Percentiles rank a stretch among this genome's conserved stretches.
These are phyloP conservation scores for Periconia sp. DNA, from an alignment of 2,329 filamentous ascomycete species.

Conservation along the genomic window DNA sequence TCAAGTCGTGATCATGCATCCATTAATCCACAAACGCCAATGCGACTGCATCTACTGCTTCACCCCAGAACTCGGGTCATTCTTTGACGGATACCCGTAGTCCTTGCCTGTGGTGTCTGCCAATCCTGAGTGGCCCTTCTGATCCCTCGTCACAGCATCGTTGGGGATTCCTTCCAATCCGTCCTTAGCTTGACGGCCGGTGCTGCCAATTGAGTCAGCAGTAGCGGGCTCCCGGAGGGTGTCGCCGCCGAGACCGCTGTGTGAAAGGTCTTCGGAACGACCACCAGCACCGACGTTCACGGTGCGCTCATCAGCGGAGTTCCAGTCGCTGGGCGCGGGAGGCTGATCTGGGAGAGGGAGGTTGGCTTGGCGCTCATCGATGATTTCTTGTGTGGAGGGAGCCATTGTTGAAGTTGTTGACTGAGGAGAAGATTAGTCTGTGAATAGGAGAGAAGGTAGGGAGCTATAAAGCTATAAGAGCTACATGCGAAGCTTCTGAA, in stretches of 20 bases:
- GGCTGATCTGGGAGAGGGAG: slow-evolving; percentile 82
- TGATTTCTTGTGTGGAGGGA: slow-evolving; percentile 56
- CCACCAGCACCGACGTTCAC: slow-evolving; percentile 74
- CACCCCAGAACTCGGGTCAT: slow-evolving; percentile 41
- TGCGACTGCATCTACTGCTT: too few relatives aligned
- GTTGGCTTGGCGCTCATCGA: slow-evolving; percentile 72
- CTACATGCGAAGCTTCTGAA: too few relatives aligned
- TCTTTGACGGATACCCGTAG: slow-evolving; percentile 51
- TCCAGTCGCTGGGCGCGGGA: slow-evolving; percentile 77
- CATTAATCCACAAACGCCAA: slow-evolving; percentile 2
- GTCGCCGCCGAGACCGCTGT: slow-evolving; percentile 58
- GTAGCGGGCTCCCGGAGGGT: slow-evolving; percentile 55
- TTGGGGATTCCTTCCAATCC: slow-evolving; percentile 62
- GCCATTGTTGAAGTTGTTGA: slow-evolving; percentile 31
- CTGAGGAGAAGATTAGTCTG: too few relatives aligned
- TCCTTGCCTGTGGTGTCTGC: slow-evolving; percentile 50
- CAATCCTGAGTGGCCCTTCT: slow-evolving; percentile 49
- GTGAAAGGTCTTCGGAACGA: slow-evolving; percentile 40
- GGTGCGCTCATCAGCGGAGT: slow-evolving; percentile 71
- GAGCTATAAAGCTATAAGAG: too few relatives aligned
- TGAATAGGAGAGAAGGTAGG: too few relatives aligned
- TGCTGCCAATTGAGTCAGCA: slow-evolving; percentile 56
- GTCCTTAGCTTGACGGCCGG: slow-evolving; percentile 69
- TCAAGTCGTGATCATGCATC: slow-evolving; percentile 1
- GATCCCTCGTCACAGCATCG: slow-evolving; percentile 62